Percentiles rank a stretch among this genome's conserved stretches.
phyloP scores from a whole-genome alignment of 805 yeast genomes.

The Dipodascopsis tothii region DNA sequence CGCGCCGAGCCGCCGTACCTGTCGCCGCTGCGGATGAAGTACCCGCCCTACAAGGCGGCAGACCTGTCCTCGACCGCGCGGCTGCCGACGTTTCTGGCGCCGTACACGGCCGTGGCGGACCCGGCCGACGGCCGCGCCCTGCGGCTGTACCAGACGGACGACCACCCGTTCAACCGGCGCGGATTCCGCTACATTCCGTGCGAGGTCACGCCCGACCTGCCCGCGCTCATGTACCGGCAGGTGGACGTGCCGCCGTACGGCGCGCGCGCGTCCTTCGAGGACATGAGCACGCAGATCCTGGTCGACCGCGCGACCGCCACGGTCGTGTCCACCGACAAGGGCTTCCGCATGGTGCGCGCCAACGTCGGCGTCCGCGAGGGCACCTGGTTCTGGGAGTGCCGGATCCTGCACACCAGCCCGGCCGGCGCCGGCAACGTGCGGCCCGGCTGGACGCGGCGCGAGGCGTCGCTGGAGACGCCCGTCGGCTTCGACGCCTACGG shows the following conservation, averaged over 20 bases:
- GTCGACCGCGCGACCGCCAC: constrained; percentile 32
- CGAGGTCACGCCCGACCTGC: constrained; percentile 50
- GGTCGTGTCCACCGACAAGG: constrained; percentile 52
- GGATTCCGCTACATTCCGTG: constrained; percentile 79
- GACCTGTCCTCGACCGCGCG: constrained; percentile 17
- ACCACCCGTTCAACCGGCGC: constrained; percentile 68
- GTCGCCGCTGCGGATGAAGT: constrained; percentile 12
- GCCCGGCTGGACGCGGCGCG: constrained; percentile 75
- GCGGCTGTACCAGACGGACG: constrained; percentile 50
- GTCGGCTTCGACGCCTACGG: constrained; percentile 94
- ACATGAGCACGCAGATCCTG: constrained; percentile 54
- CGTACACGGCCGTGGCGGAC: background rate
- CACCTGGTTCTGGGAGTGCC: constrained; percentile 67
- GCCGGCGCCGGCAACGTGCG: constrained; percentile 53
- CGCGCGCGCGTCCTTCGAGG: constrained; percentile 56
- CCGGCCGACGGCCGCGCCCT: constrained; percentile 8
- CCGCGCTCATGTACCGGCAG: constrained; percentile 54
- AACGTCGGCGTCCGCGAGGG: constrained; percentile 76
- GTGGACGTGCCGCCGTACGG: constrained; percentile 65
- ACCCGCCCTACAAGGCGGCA: constrained; percentile 21
- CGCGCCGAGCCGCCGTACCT: constrained; percentile 4
- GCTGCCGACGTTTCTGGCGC: constrained; percentile 10
- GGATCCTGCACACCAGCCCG: constrained; percentile 36
- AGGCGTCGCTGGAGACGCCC: constrained; percentile 86
- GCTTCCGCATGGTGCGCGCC: constrained; percentile 75